Evolutionary conservation across 2,329 filamentous ascomycete genomes (phyloP).

Genomic region (Epichloe brachyelytri): DNA sequence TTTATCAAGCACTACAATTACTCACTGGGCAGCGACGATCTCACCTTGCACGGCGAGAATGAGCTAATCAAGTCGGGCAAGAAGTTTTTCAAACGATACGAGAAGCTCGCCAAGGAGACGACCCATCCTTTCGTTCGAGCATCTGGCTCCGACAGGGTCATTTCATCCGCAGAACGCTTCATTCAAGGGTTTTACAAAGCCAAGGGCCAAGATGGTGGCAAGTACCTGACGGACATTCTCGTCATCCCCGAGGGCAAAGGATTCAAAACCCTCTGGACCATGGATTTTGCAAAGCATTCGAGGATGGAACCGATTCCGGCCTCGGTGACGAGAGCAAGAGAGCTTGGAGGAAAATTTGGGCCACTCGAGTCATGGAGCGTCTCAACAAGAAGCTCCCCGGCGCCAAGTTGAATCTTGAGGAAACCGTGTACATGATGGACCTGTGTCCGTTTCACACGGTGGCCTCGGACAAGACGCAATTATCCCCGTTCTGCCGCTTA

Average conservation of each 20-base stretch:
- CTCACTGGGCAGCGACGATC: slow-evolving; percentile 52
- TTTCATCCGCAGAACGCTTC: slow-evolving; percentile 65
- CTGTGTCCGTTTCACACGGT: slow-evolving; percentile 78
- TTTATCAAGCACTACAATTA: slow-evolving; percentile 66
- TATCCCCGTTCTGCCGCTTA: slow-evolving; percentile 63
- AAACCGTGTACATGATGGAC: slow-evolving; percentile 70
- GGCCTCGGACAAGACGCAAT: slow-evolving; percentile 32
- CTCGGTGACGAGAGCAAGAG: slow-evolving; percentile 38
- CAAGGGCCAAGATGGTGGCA: slow-evolving; percentile 24
- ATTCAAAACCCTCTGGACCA: slow-evolving; percentile 76
- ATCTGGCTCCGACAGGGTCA: slow-evolving; percentile 55
- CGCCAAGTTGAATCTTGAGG: slow-evolving; percentile 46
- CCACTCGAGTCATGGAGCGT: slow-evolving; percentile 52
- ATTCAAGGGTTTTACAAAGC: slow-evolving; percentile 54
- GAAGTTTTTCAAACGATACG: slow-evolving; percentile 65
- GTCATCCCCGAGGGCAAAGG: slow-evolving; percentile 53
- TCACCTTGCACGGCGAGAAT: slow-evolving; percentile 53
- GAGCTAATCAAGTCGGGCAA: slow-evolving; percentile 63
- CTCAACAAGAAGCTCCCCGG: slow-evolving; percentile 58
- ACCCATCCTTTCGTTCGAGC: slow-evolving; percentile 58
- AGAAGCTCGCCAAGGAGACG: slow-evolving; percentile 36
- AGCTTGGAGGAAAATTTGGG: slow-evolving; percentile 50
- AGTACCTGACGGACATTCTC: slow-evolving; percentile 44
- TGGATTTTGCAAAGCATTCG: slow-evolving; percentile 57
- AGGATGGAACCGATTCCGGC: slow-evolving; percentile 38